phyloP scores from a whole-genome alignment of 2,329 filamentous ascomycete genomes.

The Aureobasidium vineae region DNA sequence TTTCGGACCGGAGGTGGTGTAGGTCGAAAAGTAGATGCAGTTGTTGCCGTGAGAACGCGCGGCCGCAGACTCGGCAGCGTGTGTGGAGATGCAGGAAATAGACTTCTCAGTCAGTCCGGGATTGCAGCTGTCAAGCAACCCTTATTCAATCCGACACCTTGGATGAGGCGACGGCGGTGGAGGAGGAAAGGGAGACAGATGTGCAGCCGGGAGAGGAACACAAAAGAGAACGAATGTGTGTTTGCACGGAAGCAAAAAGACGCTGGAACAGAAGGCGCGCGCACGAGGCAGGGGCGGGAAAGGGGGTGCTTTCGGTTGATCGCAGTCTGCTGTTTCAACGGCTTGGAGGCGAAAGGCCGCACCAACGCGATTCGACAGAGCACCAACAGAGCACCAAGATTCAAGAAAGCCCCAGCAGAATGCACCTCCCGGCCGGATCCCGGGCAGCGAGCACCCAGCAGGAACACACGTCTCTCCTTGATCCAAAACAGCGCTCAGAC shows the following conservation, averaged over 20 bases:
- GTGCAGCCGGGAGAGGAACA: slow-evolving; percentile 16
- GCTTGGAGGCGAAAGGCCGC: slow-evolving; percentile 20
- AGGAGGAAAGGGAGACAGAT: slow-evolving; percentile 12
- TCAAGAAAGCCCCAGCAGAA: background rate
- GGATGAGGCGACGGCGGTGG: slow-evolving; percentile 10
- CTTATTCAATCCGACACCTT: slow-evolving; percentile 19
- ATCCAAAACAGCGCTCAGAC: slow-evolving; percentile 20
- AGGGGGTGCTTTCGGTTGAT: slow-evolving; percentile 25
- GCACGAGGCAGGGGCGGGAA: slow-evolving; percentile 27
- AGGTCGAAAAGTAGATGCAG: slow-evolving; percentile 23
- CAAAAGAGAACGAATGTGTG: slow-evolving; percentile 15
- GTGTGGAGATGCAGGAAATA: slow-evolving; percentile 11
- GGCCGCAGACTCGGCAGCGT: slow-evolving; percentile 21
- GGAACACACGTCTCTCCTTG: slow-evolving; percentile 14
- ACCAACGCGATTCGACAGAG: slow-evolving; percentile 23
- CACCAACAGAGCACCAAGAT: slow-evolving; percentile 8
- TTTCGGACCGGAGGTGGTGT: slow-evolving; percentile 14
- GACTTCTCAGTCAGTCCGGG: slow-evolving; percentile 12
- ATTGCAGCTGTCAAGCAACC: slow-evolving; percentile 23
- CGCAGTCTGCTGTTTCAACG: slow-evolving; percentile 26
- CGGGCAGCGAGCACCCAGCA: slow-evolving; percentile 13
- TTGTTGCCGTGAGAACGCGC: slow-evolving; percentile 28
- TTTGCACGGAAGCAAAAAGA: slow-evolving; percentile 22
- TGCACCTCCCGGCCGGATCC: slow-evolving; percentile 13
- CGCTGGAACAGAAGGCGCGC: slow-evolving; percentile 27